phyloP scores from a whole-genome alignment of 805 yeast species.

The Saccharomyces mikatae region DNA sequence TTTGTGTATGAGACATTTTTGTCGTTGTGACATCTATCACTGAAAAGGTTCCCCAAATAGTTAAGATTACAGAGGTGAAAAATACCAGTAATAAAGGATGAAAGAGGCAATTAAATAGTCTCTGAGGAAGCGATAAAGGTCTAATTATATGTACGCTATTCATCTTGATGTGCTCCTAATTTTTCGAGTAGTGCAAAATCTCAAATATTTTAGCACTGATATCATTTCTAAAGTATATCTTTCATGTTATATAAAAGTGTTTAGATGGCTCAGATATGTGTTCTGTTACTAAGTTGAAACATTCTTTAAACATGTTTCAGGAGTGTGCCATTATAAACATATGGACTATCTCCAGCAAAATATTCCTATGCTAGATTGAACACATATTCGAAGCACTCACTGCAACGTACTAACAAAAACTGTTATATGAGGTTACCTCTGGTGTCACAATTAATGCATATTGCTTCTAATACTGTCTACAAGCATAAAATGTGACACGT shows the following conservation, averaged over 20 bases:
- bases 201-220: neutral
- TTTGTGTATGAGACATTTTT: neutral
- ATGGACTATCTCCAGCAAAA: neutral
- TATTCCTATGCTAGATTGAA: neutral
- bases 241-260: neutral
- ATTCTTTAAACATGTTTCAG: constrained; percentile 1
- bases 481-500: neutral
- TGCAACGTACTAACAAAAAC: neutral
- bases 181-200: neutral
- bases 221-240: neutral
- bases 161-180: neutral
- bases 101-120: constrained; percentile 9
- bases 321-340: neutral
- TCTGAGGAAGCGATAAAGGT: constrained; percentile 10
- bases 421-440: neutral
- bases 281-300: neutral
- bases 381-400: neutral
- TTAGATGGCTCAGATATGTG: neutral
- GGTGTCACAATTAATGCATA: neutral
- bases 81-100: constrained; percentile 9
- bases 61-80: constrained; percentile 4
- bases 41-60: constrained; percentile 9
- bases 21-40: neutral
- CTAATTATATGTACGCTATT: neutral
- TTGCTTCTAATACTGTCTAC: neutral